Evolutionary conservation across 345 rosid species (phyloP).

Genomic region (Populus deltoides): DNA sequence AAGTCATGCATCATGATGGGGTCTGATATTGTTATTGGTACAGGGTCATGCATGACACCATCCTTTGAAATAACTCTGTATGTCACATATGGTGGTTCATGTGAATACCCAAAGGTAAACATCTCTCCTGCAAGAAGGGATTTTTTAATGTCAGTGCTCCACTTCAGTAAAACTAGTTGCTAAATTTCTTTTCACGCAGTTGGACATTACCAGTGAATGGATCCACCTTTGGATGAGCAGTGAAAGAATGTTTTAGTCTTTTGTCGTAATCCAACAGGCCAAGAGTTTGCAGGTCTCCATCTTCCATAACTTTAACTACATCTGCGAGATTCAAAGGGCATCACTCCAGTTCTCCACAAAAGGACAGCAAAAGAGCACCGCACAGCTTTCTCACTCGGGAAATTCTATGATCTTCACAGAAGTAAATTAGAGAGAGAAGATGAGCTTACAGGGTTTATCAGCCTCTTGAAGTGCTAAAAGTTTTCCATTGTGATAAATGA

Average conservation of each 20-base stretch:
- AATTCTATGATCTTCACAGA: not conserved
- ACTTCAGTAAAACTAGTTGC: not conserved
- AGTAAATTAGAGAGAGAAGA: slow-evolving; percentile 19
- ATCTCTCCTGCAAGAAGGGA: slow-evolving; percentile 73
- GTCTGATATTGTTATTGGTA: slow-evolving; percentile 72
- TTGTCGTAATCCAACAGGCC: slow-evolving; percentile 94
- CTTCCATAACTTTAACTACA: slow-evolving; percentile 82
- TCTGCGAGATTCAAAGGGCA: slow-evolving; percentile 42
- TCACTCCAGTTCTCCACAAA: not conserved
- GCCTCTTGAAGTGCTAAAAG: slow-evolving; percentile 77
- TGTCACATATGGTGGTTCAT: slow-evolving; percentile 71
- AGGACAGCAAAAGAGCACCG: slow-evolving; percentile 5
- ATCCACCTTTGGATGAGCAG: slow-evolving; percentile 96
- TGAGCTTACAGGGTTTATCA: slow-evolving; percentile 86
- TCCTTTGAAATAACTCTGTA: slow-evolving; percentile 90
- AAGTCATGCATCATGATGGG: slow-evolving; percentile 99
- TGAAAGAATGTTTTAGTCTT: slow-evolving; percentile 82
- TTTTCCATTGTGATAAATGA: slow-evolving; percentile 83
- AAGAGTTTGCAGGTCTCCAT: slow-evolving; percentile 95
- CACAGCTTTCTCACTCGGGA: not conserved
- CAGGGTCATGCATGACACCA: slow-evolving; percentile 88
- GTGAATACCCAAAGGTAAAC: slow-evolving; percentile 91
- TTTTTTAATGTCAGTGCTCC: slow-evolving; percentile 10
- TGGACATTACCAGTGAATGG: slow-evolving; percentile 69
- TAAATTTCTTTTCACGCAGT: not conserved